Evolutionary conservation across 352 stramenopile genomes (phyloP), one percentile per base, ranked within the genome.

Genomic region (Globisporangium cystogenes): DNA sequence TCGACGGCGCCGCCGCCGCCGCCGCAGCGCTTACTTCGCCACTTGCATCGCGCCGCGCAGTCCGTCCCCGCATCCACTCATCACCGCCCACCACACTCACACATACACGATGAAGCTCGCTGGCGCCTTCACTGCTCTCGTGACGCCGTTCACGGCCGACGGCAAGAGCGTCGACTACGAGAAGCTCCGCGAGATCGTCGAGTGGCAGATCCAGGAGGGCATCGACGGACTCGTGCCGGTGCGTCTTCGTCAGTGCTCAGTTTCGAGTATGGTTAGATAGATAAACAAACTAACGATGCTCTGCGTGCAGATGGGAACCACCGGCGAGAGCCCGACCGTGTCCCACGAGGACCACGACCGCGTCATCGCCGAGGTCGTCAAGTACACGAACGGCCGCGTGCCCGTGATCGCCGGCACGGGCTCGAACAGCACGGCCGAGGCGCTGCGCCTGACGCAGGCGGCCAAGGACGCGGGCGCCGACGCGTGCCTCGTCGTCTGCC

Each of bases 181-280:
- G 27, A 93, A 89, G 65, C 80, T 99, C 44, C 76, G 93, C 41
- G 79, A 90, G 50, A 72, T 99, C 20, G 86, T 95, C 50, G 86
- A 96, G 48, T 90, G 73, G 71, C 96, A 99, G 70, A 80, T 99
- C 48, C 72, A 93, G 58, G 69, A 93, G 49, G 91, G 90, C 58
- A 98, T 98, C 48, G 93, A 99, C 68, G 97, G 97, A 52, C 76
- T 99, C 23, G 97, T 98, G 53, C 93, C 97, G 59, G 77, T 92
- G 70, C 26, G 81, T 72, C 40, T 35, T 29, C n/a, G 23, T 20
- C 20, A 26, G 20, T 15, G 18, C 7, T n/a, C n/a, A n/a, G n/a
- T n/a, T n/a, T n/a, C n/a, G n/a, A n/a, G n/a, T n/a, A n/a, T n/a
- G n/a, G n/a, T n/a, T n/a, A n/a, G n/a, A n/a, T n/a, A n/a, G n/a